These are phyloP conservation scores for Coniferiporia sulphurascens DNA, from an alignment of 1,284 basidiomycete genomes.

Conservation along the genomic window DNA sequence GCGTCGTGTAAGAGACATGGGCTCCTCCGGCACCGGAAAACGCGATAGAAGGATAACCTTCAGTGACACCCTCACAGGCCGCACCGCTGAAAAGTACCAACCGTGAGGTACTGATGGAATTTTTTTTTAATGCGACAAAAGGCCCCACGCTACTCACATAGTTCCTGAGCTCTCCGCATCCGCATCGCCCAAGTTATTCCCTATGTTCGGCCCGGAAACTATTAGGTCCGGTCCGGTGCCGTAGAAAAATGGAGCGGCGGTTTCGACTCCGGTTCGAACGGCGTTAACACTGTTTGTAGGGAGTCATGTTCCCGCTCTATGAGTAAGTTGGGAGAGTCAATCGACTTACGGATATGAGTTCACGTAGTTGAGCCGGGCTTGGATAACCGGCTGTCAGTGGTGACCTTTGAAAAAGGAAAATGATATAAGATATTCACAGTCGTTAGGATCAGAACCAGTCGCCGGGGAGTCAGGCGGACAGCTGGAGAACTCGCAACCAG, in stretches of 20 bases:
- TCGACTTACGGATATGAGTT: slow-evolving; percentile 17
- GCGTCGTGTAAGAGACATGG: slow-evolving; percentile 43
- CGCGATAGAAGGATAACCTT: slow-evolving; percentile 46
- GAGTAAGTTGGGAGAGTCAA: background rate
- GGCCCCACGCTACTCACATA: slow-evolving; percentile 32
- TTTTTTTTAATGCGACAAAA: background rate
- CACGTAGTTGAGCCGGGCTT: slow-evolving; percentile 18
- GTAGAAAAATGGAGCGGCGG: slow-evolving; percentile 40
- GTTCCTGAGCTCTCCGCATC: slow-evolving; percentile 38
- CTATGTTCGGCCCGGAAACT: slow-evolving; percentile 48
- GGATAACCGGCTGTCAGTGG: background rate
- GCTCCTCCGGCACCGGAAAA: slow-evolving; percentile 41
- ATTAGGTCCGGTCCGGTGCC: slow-evolving; percentile 40
- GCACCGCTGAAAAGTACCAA: slow-evolving; percentile 35
- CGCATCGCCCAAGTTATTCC: slow-evolving; percentile 29
- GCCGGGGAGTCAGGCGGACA: slow-evolving; percentile 40
- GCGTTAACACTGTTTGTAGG: slow-evolving; percentile 34
- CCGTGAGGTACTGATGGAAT: too few relatives aligned
- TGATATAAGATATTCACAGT: slow-evolving; percentile 32
- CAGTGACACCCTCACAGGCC: slow-evolving; percentile 39
- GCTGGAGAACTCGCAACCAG: slow-evolving; percentile 38
- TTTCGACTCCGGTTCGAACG: slow-evolving; percentile 43
- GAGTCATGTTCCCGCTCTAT: background rate
- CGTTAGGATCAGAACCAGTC: slow-evolving; percentile 37
- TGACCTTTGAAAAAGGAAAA: background rate